A percentile compares a stretch with the other conserved stretches of the same genome.
Evolutionary conservation across 139 green algal genomes (phyloP).

Genomic region (Volvox reticuliferus): DNA sequence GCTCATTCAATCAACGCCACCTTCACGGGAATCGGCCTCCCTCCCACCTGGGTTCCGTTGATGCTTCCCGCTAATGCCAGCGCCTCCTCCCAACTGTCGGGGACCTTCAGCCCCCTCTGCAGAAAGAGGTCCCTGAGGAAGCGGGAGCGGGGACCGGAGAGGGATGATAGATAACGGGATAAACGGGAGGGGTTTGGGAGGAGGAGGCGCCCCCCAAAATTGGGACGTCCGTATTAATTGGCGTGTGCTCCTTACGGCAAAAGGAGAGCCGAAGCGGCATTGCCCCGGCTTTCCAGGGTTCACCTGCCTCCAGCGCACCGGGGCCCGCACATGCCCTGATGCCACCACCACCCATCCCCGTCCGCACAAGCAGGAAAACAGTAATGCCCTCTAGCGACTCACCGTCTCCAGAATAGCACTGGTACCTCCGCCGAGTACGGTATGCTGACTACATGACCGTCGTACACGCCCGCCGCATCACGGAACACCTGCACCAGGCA

Average conservation of each 20-base stretch:
- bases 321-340: no score
- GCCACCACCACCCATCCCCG: no score
- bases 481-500: background rate
- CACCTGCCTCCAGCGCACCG: background rate
- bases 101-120: background rate
- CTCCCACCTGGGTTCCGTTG: constrained; percentile 13
- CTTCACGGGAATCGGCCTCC: background rate
- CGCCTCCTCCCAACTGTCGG: background rate
- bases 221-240: no score
- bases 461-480: constrained; percentile 27
- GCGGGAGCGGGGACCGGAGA: background rate
- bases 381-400: no score
- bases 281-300: background rate
- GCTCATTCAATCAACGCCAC: no score
- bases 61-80: background rate
- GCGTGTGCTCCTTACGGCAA: background rate
- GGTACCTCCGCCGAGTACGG: constrained; percentile 35
- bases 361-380: no score
- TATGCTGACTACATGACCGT: constrained; percentile 4
- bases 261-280: background rate
- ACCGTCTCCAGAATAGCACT: constrained; percentile 21
- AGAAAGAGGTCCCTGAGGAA: constrained; percentile 1
- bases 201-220: no score
- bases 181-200: no score
- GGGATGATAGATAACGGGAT: background rate